Evolutionary conservation across 1,284 basidiomycete species (phyloP), one percentile per base, ranked within the genome.

Genomic region (Kalmanozyma brasiliensis): DNA sequence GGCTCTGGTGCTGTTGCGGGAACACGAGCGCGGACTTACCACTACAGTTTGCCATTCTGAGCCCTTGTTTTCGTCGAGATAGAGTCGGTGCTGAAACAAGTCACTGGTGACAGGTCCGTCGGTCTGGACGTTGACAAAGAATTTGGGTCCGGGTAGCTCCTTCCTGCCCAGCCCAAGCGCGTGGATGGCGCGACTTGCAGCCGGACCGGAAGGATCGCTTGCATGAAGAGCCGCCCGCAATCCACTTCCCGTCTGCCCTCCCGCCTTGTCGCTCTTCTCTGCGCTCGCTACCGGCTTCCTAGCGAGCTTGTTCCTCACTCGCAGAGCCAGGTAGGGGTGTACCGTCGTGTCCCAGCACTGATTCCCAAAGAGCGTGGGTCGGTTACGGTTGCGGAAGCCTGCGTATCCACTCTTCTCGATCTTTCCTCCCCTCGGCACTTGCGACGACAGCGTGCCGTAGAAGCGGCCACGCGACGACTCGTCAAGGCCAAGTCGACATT

Each of bases 61-160:
- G 16, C 89, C 89, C 51, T 91, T 88, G 20, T 85, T 84, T 47
- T 87, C 86, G 53, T 87, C 85, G 80, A 94, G 91, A 82, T 88
- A 91, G 33, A 95, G 84, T 33, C 91, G 86, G 77, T 95, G 93
- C 78, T 94, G 93, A 89, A 92, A 95, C 19, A 95, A 84, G 82
- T 94, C 92, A 32, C 83, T 84, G 68, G 81, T 79, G 14, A 85
- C 83, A 2, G 90, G 88, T 1, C 84, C 84, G 1, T 91, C 90
- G 2, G 92, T 94, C 82, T 94, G 93, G 29, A 95, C 84, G 81
- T 95, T 95, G 57, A 93, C 91, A 75, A 90, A 85, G 56, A 73
- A 81, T 30, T 84, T 84, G 82, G 74, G 83, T n/a, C 63, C 74
- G 4, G 59, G 72, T 24, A 52, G 60, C 59, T 66, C 65, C 37